Evolutionary conservation across 2,329 filamentous ascomycete genomes (phyloP), one percentile per base, ranked within the genome.

Genomic region (Fusarium falciforme): DNA sequence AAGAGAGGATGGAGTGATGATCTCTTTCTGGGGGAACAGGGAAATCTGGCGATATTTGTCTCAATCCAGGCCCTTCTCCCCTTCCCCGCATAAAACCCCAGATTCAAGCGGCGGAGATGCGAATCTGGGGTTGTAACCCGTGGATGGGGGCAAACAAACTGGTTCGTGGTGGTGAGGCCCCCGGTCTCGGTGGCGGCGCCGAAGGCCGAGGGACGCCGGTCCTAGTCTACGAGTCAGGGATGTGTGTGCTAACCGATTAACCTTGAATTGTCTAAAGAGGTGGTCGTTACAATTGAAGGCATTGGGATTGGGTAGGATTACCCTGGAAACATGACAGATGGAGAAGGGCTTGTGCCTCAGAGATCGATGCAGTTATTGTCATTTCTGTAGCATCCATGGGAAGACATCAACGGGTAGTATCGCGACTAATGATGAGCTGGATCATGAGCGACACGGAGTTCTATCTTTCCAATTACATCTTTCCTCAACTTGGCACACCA

Each of bases 81-180:
- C 33, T 70, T 66, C 71, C 71, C 71, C 68, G 64, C 71, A 74
- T 54, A 57, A 62, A 72, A 72, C 71, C 71, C 71, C 71, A 63
- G 71, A 69, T 74, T 31, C 29, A 10, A 31, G 29, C 29, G 29
- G 29, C 10, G 29, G 29, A 31, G 29, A 31, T 31, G 29, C 29
- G 29, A 40, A 71, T 72, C 68, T 61, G 71, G 71, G 71, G 71
- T 54, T 35, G 27, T 40, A 42, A 20, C 27, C 17, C 35, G 27
- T 58, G 62, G 38, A 54, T 27, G 52, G 38, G 59, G 61, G 71
- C 71, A 74, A 63, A 47, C 17, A 47, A 36, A 58, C 22, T 40
- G 35, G 29, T 22, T 61, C 40, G 38, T 61, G 11, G 54, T 55
- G 54, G 29, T 57, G 11, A 52, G 6, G 40, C 40, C 59, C 70